A percentile compares a stretch with the other conserved stretches of the same genome.
Conservation (phyloP, 257 asterid genomes). For the Coffea canephora region DNA sequence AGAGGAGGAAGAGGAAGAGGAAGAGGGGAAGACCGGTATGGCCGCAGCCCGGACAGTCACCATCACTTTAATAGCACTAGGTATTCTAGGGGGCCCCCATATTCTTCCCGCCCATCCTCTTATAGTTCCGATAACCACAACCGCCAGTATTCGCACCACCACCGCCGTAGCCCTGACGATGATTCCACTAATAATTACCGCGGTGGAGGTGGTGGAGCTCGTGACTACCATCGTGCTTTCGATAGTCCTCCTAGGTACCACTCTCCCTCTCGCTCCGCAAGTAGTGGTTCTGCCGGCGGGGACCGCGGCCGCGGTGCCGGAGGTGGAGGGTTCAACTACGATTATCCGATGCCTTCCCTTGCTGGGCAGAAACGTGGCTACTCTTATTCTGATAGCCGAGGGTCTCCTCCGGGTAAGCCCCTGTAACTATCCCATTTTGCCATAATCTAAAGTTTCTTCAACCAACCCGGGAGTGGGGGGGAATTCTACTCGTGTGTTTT, state of each 20-base stretch:
- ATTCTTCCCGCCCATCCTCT: background rate
- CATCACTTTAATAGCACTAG: slow-evolving; percentile 11
- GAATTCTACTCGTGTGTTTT: no score
- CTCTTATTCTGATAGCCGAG: slow-evolving; percentile 48
- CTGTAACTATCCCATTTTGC: background rate
- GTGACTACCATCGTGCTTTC: slow-evolving; percentile 43
- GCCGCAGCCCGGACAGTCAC: slow-evolving; percentile 10
- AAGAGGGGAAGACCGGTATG: slow-evolving; percentile 16
- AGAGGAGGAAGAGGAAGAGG: slow-evolving; percentile 29
- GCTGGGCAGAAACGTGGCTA: slow-evolving; percentile 78
- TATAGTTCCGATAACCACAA: background rate
- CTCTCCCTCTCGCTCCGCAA: slow-evolving; percentile 21
- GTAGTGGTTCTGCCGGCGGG: slow-evolving; percentile 1
- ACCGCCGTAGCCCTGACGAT: slow-evolving; percentile 29
- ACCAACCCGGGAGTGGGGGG: no score
- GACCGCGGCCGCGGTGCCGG: slow-evolving; percentile 30
- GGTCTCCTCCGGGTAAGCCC: slow-evolving; percentile 35
- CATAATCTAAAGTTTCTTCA: background rate
- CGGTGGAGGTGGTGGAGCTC: slow-evolving; percentile 33
- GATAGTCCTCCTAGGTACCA: slow-evolving; percentile 50
- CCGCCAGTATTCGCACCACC: slow-evolving; percentile 17
- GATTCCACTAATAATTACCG: slow-evolving; percentile 24
- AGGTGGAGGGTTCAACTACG: slow-evolving; percentile 42
- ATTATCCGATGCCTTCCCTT: slow-evolving; percentile 43
- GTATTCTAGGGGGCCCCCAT: slow-evolving; percentile 15